Conservation (phyloP, 129 eudicot species). For the Centaurea solstitialis region DNA sequence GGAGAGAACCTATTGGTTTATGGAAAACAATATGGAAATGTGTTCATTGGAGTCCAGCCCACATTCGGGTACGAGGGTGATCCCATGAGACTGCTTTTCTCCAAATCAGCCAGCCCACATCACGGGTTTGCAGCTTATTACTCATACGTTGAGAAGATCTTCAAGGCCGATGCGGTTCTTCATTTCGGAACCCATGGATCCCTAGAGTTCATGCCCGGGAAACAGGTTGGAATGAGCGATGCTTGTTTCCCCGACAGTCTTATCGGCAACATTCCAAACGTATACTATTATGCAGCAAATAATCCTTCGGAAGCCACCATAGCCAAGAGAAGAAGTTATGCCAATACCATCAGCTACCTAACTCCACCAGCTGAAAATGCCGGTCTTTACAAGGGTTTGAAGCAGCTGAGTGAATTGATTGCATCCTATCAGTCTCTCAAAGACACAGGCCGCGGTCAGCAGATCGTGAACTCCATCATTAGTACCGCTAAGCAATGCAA, state of each 20-base stretch:
- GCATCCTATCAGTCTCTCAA: conserved; percentile 94
- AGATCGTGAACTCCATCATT: conserved; percentile 88
- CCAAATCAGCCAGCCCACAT: conserved; percentile 98
- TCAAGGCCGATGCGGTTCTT: conserved; percentile 92
- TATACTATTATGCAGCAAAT: conserved; percentile 95
- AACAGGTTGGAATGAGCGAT: conserved; percentile 99
- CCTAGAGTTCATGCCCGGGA: conserved; percentile 99
- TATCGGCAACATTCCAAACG: conserved; percentile 92
- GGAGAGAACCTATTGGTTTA: conserved; percentile 96
- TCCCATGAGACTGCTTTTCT: conserved; percentile 96
- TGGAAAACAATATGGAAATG: conserved; percentile 88
- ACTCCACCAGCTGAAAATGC: conserved; percentile 99
- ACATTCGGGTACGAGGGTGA: conserved; percentile 98
- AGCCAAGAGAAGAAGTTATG: conserved; percentile 92
- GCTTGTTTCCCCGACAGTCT: conserved; percentile 94
- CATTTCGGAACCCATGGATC: conserved; percentile 99
- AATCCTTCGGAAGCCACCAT: conserved; percentile 98
- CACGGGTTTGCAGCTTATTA: conserved; percentile 99
- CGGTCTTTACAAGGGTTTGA: conserved; percentile 96
- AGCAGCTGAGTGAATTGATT: conserved; percentile 94
- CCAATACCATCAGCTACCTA: conserved; percentile 92
- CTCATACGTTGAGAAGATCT: conserved; percentile 90
- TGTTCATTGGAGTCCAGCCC: conserved; percentile 98
- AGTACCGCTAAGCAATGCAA: conserved; percentile 97
- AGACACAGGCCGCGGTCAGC: conserved; percentile 92